These are phyloP conservation scores for Phytophthora vignae DNA, from an alignment of 352 stramenopile genomes.

Conservation along the genomic window DNA sequence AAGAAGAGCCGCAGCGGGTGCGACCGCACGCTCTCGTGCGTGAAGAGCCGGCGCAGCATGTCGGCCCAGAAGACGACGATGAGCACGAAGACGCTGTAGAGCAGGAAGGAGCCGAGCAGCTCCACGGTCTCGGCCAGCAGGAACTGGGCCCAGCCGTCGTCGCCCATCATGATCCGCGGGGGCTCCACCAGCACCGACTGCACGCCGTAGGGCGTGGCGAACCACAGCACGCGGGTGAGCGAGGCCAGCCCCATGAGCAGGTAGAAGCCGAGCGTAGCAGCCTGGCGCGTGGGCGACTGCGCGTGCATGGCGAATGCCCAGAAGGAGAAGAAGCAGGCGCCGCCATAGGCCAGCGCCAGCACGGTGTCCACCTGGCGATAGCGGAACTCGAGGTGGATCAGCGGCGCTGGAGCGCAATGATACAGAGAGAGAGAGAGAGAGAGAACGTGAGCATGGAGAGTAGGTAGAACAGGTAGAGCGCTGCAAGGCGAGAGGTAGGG, in stretches of 20 bases:
- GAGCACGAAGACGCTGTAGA: conserved; percentile 98
- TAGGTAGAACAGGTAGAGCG: conserved; percentile 4
- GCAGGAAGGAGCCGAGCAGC: conserved; percentile 91
- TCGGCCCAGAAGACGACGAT: conserved; percentile 98
- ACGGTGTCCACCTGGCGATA: conserved; percentile 86
- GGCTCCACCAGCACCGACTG: conserved; percentile 75
- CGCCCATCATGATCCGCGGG: conserved; percentile 61
- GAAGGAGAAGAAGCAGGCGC: conserved; percentile 82
- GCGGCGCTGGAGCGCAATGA: conserved; percentile 37
- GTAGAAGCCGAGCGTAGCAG: conserved; percentile 85
- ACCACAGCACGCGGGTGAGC: conserved; percentile 76
- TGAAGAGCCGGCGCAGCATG: conserved; percentile 94
- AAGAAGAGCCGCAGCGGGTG: conserved; percentile 93
- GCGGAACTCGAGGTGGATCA: conserved; percentile 81
- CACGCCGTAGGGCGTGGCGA: conserved; percentile 78
- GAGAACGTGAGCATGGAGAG: conserved; percentile 4
- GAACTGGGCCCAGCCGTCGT: conserved; percentile 70
- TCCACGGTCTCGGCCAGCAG: conserved; percentile 91
- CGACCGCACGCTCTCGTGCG: conserved; percentile 71
- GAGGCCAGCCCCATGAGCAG: conserved; percentile 74
- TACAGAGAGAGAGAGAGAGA: conserved; percentile 8
- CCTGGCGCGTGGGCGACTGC: conserved; percentile 60
- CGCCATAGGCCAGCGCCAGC: conserved; percentile 76
- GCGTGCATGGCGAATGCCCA: conserved; percentile 81
- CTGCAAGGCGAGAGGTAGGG: conserved; percentile 8